These are phyloP conservation scores for Ilex asprella DNA, from an alignment of 257 asterid genomes.

Conservation along the genomic window DNA sequence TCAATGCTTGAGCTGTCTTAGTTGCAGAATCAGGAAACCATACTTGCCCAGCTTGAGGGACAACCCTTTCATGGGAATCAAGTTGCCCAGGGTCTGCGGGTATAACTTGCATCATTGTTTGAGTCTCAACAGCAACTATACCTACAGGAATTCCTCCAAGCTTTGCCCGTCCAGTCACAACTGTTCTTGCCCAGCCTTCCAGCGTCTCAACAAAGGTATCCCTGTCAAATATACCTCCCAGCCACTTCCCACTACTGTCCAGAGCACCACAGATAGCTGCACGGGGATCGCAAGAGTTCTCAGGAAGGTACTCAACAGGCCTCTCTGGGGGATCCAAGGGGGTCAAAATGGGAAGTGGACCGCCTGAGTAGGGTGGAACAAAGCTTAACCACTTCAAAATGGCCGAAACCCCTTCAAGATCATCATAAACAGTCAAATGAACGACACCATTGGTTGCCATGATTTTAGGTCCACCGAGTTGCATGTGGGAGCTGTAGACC, in stretches of 20 bases:
- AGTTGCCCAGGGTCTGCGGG: slow-evolving; percentile 99
- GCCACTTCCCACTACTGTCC: slow-evolving; percentile 71
- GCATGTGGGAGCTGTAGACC: slow-evolving; percentile 98
- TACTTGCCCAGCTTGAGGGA: slow-evolving; percentile 98
- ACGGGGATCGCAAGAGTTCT: slow-evolving; percentile 91
- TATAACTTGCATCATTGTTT: slow-evolving; percentile 92
- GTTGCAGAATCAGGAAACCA: slow-evolving; percentile 98
- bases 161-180: slow-evolving; percentile 88
- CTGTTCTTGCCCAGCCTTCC: slow-evolving; percentile 98
- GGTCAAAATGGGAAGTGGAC: slow-evolving; percentile 73
- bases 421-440: slow-evolving; percentile 91
- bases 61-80: slow-evolving; percentile 87
- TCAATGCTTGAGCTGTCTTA: slow-evolving; percentile 92
- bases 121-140: slow-evolving; percentile 94
- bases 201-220: slow-evolving; percentile 88
- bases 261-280: slow-evolving; percentile 76
- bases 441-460: slow-evolving; percentile 98
- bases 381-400: slow-evolving; percentile 94
- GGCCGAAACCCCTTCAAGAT: slow-evolving; percentile 88
- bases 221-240: slow-evolving; percentile 85
- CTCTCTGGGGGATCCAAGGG: slow-evolving; percentile 73
- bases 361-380: slow-evolving; percentile 75
- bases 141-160: slow-evolving; percentile 98
- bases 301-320: slow-evolving; percentile 68
- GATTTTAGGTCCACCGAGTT: slow-evolving; percentile 98